Evolutionary conservation across 1,139 yeast genomes (phyloP).

Genomic region (Candida glucosophila): DNA sequence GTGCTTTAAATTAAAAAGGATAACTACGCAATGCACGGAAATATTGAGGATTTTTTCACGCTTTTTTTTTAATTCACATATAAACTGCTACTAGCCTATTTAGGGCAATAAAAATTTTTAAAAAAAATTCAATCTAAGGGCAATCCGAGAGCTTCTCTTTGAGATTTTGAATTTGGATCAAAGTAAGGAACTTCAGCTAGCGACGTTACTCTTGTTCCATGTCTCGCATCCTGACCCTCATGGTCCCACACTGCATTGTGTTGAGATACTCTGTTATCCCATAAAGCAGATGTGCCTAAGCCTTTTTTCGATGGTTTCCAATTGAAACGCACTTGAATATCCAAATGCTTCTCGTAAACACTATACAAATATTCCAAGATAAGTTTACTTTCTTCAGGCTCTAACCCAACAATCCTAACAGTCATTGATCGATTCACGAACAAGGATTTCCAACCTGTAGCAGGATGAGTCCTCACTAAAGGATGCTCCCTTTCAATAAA

Average conservation of each 20-base stretch:
- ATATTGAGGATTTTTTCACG: too few relatives aligned
- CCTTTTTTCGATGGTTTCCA: constrained; percentile 44
- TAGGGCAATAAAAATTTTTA: too few relatives aligned
- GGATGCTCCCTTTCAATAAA: constrained; percentile 32
- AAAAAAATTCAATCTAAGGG: too few relatives aligned
- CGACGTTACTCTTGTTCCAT: constrained; percentile 41
- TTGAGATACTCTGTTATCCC: constrained; percentile 50
- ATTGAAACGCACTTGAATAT: constrained; percentile 45
- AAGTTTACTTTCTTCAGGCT: constrained; percentile 21
- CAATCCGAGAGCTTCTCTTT: too few relatives aligned
- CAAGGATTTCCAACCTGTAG: constrained; percentile 36
- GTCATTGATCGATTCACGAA: constrained; percentile 31
- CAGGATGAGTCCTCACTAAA: constrained; percentile 33
- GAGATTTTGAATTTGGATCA: constrained; percentile 27
- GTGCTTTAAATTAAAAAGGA: too few relatives aligned
- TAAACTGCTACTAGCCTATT: too few relatives aligned
- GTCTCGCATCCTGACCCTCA: constrained; percentile 20
- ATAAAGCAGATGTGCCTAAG: constrained; percentile 45
- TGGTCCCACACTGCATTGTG: constrained; percentile 47
- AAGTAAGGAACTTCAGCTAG: constrained; percentile 40
- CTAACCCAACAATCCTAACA: constrained; percentile 26
- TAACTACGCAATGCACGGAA: too few relatives aligned
- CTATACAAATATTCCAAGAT: constrained; percentile 26
- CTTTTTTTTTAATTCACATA: too few relatives aligned
- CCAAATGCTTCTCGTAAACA: constrained; percentile 27